phyloP scores from a whole-genome alignment of 306 rosid species.

The Gastrolobium bilobum region DNA sequence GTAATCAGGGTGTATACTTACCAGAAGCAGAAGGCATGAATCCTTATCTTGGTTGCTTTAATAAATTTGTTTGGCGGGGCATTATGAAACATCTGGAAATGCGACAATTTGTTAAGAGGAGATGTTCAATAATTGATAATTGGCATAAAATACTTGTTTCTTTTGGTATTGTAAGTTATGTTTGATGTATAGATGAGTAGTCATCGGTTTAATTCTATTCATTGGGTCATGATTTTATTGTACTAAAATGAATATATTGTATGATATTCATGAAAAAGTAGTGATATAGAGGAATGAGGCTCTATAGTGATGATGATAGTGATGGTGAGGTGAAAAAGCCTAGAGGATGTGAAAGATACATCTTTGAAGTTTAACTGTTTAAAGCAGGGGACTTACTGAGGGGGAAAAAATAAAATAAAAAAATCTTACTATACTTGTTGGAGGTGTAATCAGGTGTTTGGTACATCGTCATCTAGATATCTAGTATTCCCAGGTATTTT shows the following conservation, averaged over 20 bases:
- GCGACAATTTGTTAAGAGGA: neutral
- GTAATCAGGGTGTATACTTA: neutral
- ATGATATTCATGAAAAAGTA: neutral
- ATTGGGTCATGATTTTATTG: neutral
- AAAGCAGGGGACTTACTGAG: neutral
- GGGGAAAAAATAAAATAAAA: neutral
- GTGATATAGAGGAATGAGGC: neutral
- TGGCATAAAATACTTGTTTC: neutral
- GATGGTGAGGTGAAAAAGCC: neutral
- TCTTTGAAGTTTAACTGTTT: neutral
- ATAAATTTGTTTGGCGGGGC: neutral
- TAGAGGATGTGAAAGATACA: neutral
- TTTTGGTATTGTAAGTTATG: neutral
- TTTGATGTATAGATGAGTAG: neutral
- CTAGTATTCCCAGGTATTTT: neutral
- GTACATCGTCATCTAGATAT: neutral
- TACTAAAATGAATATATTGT: neutral
- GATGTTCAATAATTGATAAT: neutral
- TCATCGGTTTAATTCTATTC: neutral
- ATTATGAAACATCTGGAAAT: neutral
- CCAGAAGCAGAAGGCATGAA: neutral
- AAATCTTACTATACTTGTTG: neutral
- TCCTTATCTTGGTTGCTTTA: neutral
- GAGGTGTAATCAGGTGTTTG: neutral
- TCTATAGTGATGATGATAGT: neutral